Percentiles rank a stretch among this genome's conserved stretches.
These are phyloP conservation scores for Aspergillus fischeri DNA, from an alignment of 2,329 filamentous ascomycete genomes.

Conservation along the genomic window DNA sequence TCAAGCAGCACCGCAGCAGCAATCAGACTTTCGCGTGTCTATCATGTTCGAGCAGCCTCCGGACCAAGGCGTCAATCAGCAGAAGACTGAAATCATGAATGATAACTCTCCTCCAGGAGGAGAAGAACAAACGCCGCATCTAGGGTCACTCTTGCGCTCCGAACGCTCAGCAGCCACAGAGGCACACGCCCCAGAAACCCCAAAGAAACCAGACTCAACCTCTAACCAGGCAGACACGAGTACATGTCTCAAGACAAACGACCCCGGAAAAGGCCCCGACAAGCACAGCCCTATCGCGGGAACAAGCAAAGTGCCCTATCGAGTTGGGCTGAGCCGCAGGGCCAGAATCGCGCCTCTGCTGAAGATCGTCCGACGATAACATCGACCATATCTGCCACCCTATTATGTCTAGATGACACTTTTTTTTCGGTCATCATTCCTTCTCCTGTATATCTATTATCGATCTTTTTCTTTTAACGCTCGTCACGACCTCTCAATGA, in stretches of 20 bases:
- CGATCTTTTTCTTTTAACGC: not conserved
- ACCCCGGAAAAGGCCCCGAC: conserved; percentile 24
- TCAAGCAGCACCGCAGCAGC: not conserved
- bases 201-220: conserved; percentile 8
- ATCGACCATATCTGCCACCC: not conserved
- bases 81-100: not conserved
- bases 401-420: not conserved
- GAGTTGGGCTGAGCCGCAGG: conserved; percentile 48
- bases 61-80: not conserved
- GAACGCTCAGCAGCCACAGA: not conserved
- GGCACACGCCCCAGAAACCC: conserved; percentile 8
- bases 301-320: conserved; percentile 38
- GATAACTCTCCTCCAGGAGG: not conserved
- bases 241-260: conserved; percentile 1
- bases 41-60: not conserved
- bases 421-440: not conserved
- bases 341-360: conserved; percentile 48
- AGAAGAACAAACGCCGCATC: not conserved
- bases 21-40: not conserved
- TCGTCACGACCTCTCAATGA: not conserved
- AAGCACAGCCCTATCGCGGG: conserved; percentile 41
- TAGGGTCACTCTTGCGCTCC: not conserved
- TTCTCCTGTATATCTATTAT: conserved; percentile 2
- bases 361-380: conserved; percentile 41
- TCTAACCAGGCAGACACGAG: not conserved